Conservation (phyloP, 2,329 filamentous ascomycete genomes). For the Aspergillus ibericus region DNA sequence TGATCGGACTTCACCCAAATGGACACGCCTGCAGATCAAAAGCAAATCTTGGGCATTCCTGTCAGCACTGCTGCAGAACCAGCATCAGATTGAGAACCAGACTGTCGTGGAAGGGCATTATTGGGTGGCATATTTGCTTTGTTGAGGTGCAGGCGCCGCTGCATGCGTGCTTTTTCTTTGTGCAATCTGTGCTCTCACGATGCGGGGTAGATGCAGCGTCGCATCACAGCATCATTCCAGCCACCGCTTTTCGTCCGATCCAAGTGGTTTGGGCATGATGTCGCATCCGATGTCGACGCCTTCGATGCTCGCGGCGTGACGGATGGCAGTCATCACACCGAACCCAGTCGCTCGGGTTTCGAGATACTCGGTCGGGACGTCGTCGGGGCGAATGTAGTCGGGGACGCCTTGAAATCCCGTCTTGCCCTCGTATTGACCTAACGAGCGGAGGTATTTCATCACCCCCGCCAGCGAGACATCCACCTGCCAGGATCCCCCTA, state of each 20-base stretch:
- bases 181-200: background rate
- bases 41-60: background rate
- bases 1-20: background rate
- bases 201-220: background rate
- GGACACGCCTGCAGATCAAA: background rate
- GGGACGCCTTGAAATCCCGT: constrained; percentile 45
- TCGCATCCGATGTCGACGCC: constrained; percentile 52
- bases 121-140: background rate
- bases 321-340: constrained; percentile 50
- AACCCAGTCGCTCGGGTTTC: constrained; percentile 50
- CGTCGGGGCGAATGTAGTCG: constrained; percentile 33
- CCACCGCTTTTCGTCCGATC: constrained; percentile 42
- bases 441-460: constrained; percentile 57
- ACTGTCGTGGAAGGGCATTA: background rate
- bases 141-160: background rate
- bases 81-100: background rate
- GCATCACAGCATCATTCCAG: background rate
- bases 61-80: background rate
- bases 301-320: constrained; percentile 50
- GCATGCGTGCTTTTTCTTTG: background rate
- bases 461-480: constrained; percentile 57
- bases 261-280: constrained; percentile 52
- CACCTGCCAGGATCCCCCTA: constrained; percentile 53
- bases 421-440: constrained; percentile 52
- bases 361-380: constrained; percentile 38